Conservation (phyloP, 164 flowering plant genomes). For the Hamamelis virginiana region DNA sequence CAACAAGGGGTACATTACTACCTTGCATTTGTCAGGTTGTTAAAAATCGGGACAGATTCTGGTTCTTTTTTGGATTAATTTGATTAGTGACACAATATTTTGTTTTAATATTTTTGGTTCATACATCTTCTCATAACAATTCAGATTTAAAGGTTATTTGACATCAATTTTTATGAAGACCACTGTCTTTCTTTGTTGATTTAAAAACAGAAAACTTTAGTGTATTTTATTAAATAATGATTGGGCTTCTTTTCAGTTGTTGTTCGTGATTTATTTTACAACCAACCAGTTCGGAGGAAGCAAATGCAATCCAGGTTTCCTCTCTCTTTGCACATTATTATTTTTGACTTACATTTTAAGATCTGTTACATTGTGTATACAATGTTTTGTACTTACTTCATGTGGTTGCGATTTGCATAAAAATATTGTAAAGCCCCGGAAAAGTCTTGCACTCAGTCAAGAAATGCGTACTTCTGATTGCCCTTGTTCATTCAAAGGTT, state of each 20-base stretch:
- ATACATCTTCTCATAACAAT: too few species aligned
- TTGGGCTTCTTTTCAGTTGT: slow-evolving; percentile 48
- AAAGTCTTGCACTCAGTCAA: slow-evolving; percentile 73
- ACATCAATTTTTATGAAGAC: too few species aligned
- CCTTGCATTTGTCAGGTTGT: too few species aligned
- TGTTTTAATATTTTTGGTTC: too few species aligned
- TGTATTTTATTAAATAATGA: background rate
- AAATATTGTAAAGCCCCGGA: slow-evolving; percentile 60
- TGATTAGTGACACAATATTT: too few species aligned
- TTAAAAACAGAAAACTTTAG: background rate
- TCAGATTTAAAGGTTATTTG: too few species aligned
- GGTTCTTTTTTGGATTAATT: too few species aligned
- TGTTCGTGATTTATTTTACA: slow-evolving; percentile 90
- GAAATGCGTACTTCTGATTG: slow-evolving; percentile 63
- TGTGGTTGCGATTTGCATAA: slow-evolving; percentile 12
- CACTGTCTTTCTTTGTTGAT: background rate
- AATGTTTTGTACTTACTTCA: slow-evolving; percentile 17
- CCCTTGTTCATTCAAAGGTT: slow-evolving; percentile 70
- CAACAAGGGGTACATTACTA: too few species aligned
- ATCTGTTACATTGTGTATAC: background rate
- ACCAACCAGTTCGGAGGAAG: slow-evolving; percentile 93
- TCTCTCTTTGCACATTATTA: slow-evolving; percentile 5
- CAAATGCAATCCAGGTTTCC: slow-evolving; percentile 76
- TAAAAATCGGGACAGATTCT: background rate
- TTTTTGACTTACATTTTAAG: background rate